Conservation (phyloP, 306 rosid species). For the Sicyos edulis region DNA sequence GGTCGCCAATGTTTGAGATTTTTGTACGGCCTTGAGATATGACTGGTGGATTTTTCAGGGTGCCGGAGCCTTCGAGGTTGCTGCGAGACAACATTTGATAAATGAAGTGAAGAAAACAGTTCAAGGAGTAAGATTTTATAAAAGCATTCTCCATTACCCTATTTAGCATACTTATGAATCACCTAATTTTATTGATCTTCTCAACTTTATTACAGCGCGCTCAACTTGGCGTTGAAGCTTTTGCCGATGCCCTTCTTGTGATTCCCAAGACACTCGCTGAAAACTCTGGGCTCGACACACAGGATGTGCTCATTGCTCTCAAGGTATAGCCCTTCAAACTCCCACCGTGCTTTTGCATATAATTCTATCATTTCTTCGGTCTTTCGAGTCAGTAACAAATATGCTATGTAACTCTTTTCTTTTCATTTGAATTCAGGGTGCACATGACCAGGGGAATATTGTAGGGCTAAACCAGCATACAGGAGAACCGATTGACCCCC, state of each 20-base stretch:
- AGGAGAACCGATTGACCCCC: constrained; percentile 89
- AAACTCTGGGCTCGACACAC: constrained; percentile 93
- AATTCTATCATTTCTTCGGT: background rate
- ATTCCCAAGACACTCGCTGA: constrained; percentile 95
- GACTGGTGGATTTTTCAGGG: constrained; percentile 44
- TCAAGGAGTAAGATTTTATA: constrained; percentile 64
- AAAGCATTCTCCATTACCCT: background rate
- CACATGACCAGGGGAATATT: constrained; percentile 68
- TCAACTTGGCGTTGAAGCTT: constrained; percentile 93
- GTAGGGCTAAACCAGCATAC: constrained; percentile 82
- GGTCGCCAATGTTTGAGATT: background rate
- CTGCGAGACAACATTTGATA: constrained; percentile 75
- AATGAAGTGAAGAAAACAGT: constrained; percentile 90
- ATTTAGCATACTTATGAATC: background rate
- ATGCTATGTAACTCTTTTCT: background rate
- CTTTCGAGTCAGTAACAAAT: background rate
- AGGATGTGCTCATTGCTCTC: constrained; percentile 43
- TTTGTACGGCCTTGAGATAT: background rate
- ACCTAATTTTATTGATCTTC: constrained; percentile 11
- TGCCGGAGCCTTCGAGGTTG: constrained; percentile 98
- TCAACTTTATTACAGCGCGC: constrained; percentile 69
- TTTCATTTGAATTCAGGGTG: constrained; percentile 61
- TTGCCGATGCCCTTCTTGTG: constrained; percentile 97
- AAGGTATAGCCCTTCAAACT: background rate
- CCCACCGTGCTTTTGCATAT: background rate